These are phyloP conservation scores for Daldinia sp. DNA, from an alignment of 2,329 filamentous ascomycete genomes.

Conservation along the genomic window DNA sequence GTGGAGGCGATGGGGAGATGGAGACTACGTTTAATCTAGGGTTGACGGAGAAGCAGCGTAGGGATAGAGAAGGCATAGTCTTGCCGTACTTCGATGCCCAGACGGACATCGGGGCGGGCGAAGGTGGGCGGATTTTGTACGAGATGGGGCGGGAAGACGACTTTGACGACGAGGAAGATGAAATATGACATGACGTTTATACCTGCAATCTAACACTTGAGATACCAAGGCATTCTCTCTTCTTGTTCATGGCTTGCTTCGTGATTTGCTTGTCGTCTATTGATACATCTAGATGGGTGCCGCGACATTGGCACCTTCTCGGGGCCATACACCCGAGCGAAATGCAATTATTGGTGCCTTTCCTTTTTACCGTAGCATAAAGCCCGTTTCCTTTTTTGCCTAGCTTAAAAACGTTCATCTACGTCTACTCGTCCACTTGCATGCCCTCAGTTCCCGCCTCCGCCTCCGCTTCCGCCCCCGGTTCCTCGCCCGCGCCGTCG, in stretches of 20 bases:
- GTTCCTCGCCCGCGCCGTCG: slow-evolving; percentile 54
- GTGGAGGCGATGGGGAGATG: slow-evolving; percentile 54
- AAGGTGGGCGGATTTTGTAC: slow-evolving; percentile 92
- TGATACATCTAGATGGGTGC: slow-evolving; percentile 36
- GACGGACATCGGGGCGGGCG: slow-evolving; percentile 77
- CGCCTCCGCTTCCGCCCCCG: too few relatives aligned
- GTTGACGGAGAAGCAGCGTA: slow-evolving; percentile 88
- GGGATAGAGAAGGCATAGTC: slow-evolving; percentile 87
- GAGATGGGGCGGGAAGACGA: slow-evolving; percentile 97
- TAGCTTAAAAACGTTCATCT: too few relatives aligned
- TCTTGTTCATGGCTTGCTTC: slow-evolving; percentile 19
- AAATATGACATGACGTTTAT: slow-evolving; percentile 43
- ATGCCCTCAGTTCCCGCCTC: slow-evolving; percentile 53
- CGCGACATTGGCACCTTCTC: slow-evolving; percentile 24
- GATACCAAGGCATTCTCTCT: neutral
- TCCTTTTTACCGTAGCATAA: slow-evolving; percentile 17
- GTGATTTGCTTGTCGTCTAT: slow-evolving; percentile 35
- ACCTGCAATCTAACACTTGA: slow-evolving; percentile 16
- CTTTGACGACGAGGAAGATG: slow-evolving; percentile 82
- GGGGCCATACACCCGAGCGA: slow-evolving; percentile 27
- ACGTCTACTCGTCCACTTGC: slow-evolving; percentile 54
- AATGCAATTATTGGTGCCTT: slow-evolving; percentile 26
- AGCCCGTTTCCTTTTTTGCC: slow-evolving; percentile 46
- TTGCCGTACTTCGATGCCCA: slow-evolving; percentile 98
- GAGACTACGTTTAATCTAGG: slow-evolving; percentile 85